Conservation (phyloP, 371 early-diverging fungal species). For the Saksenaea vasiformis region DNA sequence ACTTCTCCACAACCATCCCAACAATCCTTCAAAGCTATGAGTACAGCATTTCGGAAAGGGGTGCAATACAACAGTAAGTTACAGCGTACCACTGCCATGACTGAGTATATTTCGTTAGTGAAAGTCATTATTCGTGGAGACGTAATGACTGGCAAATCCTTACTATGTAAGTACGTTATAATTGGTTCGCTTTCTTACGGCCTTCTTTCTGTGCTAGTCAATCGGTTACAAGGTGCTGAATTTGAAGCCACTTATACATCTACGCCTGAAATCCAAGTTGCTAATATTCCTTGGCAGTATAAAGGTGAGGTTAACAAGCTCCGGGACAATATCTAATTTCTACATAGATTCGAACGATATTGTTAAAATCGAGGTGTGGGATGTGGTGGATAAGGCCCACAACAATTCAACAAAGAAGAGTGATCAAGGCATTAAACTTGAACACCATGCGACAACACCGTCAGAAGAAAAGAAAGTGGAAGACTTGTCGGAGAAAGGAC, state of each 20-base stretch:
- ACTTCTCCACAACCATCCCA: conserved; percentile 12
- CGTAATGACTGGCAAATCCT: conserved; percentile 67
- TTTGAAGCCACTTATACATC: conserved; percentile 53
- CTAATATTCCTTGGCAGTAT: conserved; percentile 71
- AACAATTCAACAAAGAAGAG: conserved; percentile 25
- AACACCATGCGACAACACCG: conserved; percentile 27
- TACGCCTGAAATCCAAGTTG: conserved; percentile 68
- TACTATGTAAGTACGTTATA: conserved; percentile 49
- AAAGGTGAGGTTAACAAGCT: conserved; percentile 36
- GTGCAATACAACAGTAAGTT: conserved; percentile 58
- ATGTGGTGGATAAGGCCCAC: conserved; percentile 65
- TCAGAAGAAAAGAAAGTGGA: conserved; percentile 7
- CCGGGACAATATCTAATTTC: background rate
- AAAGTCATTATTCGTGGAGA: conserved; percentile 69
- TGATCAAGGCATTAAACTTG: conserved; percentile 43
- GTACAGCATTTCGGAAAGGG: conserved; percentile 46
- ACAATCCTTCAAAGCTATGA: conserved; percentile 47
- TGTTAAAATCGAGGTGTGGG: conserved; percentile 73
- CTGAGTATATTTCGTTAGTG: conserved; percentile 41
- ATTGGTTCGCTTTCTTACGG: background rate
- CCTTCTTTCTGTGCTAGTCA: conserved; percentile 34
- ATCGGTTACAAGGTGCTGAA: conserved; percentile 59
- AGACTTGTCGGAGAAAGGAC: background rate
- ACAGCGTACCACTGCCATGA: background rate
- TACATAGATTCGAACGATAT: conserved; percentile 56